A percentile compares a stretch with the other conserved stretches of the same genome.
phyloP scores from a whole-genome alignment of 2,329 filamentous ascomycete genomes.

The Drechmeria coniospora region DNA sequence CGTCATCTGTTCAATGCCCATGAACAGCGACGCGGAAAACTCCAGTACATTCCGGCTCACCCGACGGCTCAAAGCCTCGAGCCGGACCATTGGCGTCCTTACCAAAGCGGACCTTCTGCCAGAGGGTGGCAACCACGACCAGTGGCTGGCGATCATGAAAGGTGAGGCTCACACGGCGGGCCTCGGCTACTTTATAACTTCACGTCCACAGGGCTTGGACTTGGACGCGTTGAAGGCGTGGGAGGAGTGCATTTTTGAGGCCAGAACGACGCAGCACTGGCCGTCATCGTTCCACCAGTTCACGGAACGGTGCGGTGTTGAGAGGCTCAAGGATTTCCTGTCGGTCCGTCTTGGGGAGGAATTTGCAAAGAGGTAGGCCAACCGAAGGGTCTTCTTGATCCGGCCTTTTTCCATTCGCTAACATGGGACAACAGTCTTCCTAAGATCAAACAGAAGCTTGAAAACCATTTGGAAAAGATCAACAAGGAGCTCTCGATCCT shows the following conservation, averaged over 20 bases:
- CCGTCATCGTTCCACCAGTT: slow-evolving; percentile 31
- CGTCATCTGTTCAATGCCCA: slow-evolving; percentile 61
- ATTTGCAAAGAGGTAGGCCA: slow-evolving; percentile 32
- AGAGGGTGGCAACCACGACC: slow-evolving; percentile 27
- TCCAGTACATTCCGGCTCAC: slow-evolving; percentile 56
- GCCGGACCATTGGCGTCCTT: slow-evolving; percentile 57
- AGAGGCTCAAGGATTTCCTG: slow-evolving; percentile 34
- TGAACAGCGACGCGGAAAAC: slow-evolving; percentile 65
- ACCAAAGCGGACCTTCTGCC: slow-evolving; percentile 71
- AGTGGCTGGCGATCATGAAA: slow-evolving; percentile 49
- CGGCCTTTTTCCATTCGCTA: slow-evolving; percentile 2
- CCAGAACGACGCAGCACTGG: slow-evolving; percentile 25
- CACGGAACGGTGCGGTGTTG: slow-evolving; percentile 34
- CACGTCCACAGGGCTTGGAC: slow-evolving; percentile 42
- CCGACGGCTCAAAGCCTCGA: slow-evolving; percentile 35
- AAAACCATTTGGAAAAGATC: slow-evolving; percentile 33
- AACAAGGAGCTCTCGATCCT: slow-evolving; percentile 38
- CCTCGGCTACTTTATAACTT: slow-evolving; percentile 68
- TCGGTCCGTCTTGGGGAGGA: slow-evolving; percentile 37
- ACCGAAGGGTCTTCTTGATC: not conserved
- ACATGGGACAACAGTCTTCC: slow-evolving; percentile 27
- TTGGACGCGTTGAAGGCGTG: slow-evolving; percentile 35
- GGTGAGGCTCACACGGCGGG: slow-evolving; percentile 47
- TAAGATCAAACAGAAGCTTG: slow-evolving; percentile 37
- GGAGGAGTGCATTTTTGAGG: slow-evolving; percentile 37